Evolutionary conservation across 2,329 filamentous ascomycete genomes (phyloP), one percentile per base, ranked within the genome.

Genomic region (Cercospora zeina): DNA sequence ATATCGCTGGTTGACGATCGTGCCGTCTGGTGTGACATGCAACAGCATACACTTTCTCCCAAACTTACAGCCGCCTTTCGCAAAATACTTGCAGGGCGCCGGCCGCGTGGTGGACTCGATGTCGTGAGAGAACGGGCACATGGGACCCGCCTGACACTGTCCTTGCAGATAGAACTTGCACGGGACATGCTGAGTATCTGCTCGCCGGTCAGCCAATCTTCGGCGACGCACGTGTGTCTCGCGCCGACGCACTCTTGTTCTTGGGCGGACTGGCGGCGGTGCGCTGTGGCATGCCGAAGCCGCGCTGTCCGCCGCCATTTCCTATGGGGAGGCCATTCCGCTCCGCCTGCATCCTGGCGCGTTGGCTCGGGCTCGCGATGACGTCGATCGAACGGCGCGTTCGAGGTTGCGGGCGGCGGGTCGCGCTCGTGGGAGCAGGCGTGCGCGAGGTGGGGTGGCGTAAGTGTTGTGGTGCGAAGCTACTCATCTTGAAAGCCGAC

Each of bases 131-230:
- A 97, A 99, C 42, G 95, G 95, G 80, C 95, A 99, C 68, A 93
- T 91, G 76, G 90, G 90, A 70, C 95, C 95, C 62, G 95, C 95
- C 83, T 97, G 93, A 77, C 95, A 99, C 72, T 91, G 88, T 76
- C 93, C 93, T 80, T 96, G 91, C 58, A 92, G 88, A 79, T 95
- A 99, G 89, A 99, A 99, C 83, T 97, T 97, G 89, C 95, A 99
- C 39, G 95, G 95, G 49, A 99, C 95, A 80, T 97, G 95, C 65
- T 93, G 89, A 16, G 95, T 96, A 77, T 96, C 93, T 97, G 67
- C 55, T 34, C 57, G 47, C 45, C 45, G 54, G 54, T 72, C 57
- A 66, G 72, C 60, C 60, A 16, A 58, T 42, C 37, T 58, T 24
- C 56, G 47, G 47, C 61, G 36, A 36, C 14, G 11, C 14, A 31